Conservation (phyloP, 2,329 filamentous ascomycete species). For the Exophiala dermatitidis region DNA sequence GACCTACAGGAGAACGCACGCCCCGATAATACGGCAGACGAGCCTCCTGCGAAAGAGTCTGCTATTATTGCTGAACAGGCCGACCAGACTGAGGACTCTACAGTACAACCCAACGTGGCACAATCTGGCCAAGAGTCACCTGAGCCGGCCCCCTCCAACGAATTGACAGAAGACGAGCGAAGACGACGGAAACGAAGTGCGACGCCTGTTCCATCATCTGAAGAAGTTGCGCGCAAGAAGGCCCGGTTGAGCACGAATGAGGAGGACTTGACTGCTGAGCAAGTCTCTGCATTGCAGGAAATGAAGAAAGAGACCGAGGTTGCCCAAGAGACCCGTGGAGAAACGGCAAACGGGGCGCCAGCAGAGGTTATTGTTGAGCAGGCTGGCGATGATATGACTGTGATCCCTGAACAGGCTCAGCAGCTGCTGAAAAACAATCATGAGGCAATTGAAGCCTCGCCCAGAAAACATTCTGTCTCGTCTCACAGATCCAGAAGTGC, state of each 20-base stretch:
- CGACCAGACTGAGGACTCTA: background rate
- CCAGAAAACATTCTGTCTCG: constrained; percentile 6
- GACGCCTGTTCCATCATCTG: constrained; percentile 51
- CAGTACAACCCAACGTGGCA: background rate
- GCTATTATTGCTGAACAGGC: background rate
- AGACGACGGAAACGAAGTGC: constrained; percentile 62
- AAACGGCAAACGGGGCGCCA: background rate
- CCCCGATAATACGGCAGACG: constrained; percentile 1
- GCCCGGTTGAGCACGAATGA: constrained; percentile 38
- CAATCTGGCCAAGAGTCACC: background rate
- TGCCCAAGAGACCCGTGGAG: constrained; percentile 22
- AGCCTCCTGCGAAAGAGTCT: background rate
- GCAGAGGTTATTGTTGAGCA: background rate
- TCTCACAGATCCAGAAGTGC: constrained; percentile 23
- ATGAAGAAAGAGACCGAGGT: constrained; percentile 14
- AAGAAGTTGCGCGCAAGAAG: constrained; percentile 51
- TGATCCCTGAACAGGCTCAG: background rate
- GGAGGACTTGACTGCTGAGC: constrained; percentile 22
- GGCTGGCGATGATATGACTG: constrained; percentile 32
- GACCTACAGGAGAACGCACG: background rate
- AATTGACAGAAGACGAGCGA: constrained; percentile 48
- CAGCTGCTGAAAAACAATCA: background rate
- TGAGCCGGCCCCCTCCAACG: constrained; percentile 17
- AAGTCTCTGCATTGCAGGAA: constrained; percentile 19
- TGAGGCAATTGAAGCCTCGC: background rate